Conservation (phyloP, 495 filamentous ascomycete species). For the Penicillium egyptiacum region DNA sequence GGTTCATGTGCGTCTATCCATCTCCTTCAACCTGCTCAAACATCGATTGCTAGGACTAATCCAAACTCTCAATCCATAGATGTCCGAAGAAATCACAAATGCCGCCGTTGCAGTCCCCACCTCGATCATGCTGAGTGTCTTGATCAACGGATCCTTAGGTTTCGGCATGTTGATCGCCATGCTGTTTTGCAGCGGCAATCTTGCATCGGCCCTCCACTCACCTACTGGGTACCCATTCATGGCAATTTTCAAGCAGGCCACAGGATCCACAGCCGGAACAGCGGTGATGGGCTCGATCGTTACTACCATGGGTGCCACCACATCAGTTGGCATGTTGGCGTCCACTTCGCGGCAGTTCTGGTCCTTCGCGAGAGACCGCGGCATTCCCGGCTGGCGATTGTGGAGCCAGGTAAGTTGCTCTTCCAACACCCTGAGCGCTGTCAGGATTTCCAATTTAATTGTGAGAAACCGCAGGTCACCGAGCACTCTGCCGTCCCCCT, state of each 20-base stretch:
- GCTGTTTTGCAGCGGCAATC: slow-evolving; percentile 49
- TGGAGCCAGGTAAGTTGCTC: slow-evolving; percentile 43
- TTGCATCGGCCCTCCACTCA: slow-evolving; percentile 35
- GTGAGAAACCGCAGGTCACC: slow-evolving; percentile 7
- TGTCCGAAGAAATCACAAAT: slow-evolving; percentile 55
- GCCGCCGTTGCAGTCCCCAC: slow-evolving; percentile 47
- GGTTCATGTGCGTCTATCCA: slow-evolving; percentile 38
- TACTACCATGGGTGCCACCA: slow-evolving; percentile 41
- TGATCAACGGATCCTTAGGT: slow-evolving; percentile 51
- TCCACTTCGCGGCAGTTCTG: slow-evolving; percentile 54
- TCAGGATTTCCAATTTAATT: slow-evolving; percentile 23
- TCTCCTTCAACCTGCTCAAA: neutral
- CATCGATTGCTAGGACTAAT: neutral
- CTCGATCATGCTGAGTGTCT: slow-evolving; percentile 45
- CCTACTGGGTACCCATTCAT: slow-evolving; percentile 52
- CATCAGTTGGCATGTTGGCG: slow-evolving; percentile 47
- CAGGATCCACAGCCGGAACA: slow-evolving; percentile 41
- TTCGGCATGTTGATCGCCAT: slow-evolving; percentile 52
- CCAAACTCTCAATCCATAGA: slow-evolving; percentile 27
- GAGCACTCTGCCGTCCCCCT: slow-evolving; percentile 33
- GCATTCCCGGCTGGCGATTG: slow-evolving; percentile 45
- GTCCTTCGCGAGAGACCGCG: slow-evolving; percentile 56
- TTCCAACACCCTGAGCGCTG: neutral
- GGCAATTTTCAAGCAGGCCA: slow-evolving; percentile 48
- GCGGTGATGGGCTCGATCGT: slow-evolving; percentile 47